Percentiles rank a stretch among this genome's conserved stretches.
phyloP scores from a whole-genome alignment of 495 filamentous ascomycete genomes.

The Penicillium pulvis region DNA sequence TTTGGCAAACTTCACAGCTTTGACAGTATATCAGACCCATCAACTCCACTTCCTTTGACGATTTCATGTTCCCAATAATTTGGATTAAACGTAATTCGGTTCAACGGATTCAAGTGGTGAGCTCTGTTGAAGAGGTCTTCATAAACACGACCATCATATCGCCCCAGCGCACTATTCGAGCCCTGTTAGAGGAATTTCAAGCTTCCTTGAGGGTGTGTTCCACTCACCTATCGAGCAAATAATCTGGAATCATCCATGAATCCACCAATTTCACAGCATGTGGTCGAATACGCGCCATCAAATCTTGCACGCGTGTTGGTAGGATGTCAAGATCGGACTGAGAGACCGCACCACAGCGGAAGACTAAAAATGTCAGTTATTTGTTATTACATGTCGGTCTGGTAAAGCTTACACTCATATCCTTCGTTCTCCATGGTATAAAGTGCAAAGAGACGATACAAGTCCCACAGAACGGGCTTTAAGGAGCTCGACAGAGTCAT shows the following conservation, averaged over 20 bases:
- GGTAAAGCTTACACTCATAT: slow-evolving; percentile 28
- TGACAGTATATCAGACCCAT: slow-evolving; percentile 24
- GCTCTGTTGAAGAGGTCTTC: slow-evolving; percentile 50
- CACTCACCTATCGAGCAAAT: slow-evolving; percentile 43
- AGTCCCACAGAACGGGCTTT: slow-evolving; percentile 30
- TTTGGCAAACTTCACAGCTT: slow-evolving; percentile 20
- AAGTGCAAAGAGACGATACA: slow-evolving; percentile 49
- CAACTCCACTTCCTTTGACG: slow-evolving; percentile 39
- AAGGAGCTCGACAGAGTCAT: slow-evolving; percentile 26
- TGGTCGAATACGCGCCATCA: slow-evolving; percentile 46
- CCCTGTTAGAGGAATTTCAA: background rate
- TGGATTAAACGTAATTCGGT: slow-evolving; percentile 47
- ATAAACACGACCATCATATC: slow-evolving; percentile 51
- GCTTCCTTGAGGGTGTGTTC: background rate
- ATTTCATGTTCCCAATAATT: slow-evolving; percentile 54
- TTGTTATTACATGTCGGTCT: too few species aligned
- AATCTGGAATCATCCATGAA: slow-evolving; percentile 52
- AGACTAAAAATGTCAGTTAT: slow-evolving; percentile 17
- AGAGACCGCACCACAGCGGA: slow-evolving; percentile 39
- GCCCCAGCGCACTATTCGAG: slow-evolving; percentile 39
- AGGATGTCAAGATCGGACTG: slow-evolving; percentile 34
- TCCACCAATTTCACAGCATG: slow-evolving; percentile 52
- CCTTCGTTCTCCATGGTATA: slow-evolving; percentile 42
- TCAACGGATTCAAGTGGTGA: slow-evolving; percentile 50
- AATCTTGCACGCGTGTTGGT: slow-evolving; percentile 35